phyloP scores from a whole-genome alignment of 495 filamentous ascomycete genomes.

The Hypoxylon trugodes region DNA sequence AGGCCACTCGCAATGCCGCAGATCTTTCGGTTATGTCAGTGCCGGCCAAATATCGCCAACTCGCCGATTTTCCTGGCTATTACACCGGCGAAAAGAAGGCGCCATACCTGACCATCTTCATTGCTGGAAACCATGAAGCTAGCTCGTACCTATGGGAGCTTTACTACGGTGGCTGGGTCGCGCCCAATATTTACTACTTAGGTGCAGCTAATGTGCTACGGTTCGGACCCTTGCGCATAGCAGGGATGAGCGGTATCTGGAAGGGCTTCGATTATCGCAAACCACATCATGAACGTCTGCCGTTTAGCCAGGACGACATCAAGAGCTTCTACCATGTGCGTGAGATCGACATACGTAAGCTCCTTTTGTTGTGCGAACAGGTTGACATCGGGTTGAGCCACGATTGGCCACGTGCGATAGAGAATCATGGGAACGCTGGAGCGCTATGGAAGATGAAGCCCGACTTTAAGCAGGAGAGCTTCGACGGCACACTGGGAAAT shows the following conservation, averaged over 20 bases:
- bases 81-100: constrained; percentile 81
- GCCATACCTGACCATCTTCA: constrained; percentile 89
- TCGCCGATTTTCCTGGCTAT: constrained; percentile 93
- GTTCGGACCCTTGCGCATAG: constrained; percentile 83
- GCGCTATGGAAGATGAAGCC: constrained; percentile 74
- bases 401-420: constrained; percentile 89
- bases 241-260: constrained; percentile 93
- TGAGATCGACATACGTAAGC: constrained; percentile 88
- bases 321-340: constrained; percentile 86
- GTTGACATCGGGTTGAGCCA: constrained; percentile 92
- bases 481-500: constrained; percentile 76
- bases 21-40: constrained; percentile 89
- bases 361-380: constrained; percentile 82
- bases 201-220: constrained; percentile 89
- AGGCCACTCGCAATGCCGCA: constrained; percentile 83
- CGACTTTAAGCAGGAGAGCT: constrained; percentile 76
- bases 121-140: constrained; percentile 95
- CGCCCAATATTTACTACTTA: constrained; percentile 95
- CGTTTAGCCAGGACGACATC: constrained; percentile 76
- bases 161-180: constrained; percentile 96
- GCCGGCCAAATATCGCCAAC: constrained; percentile 79
- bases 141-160: constrained; percentile 86
- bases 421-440: constrained; percentile 71
- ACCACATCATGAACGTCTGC: constrained; percentile 84
- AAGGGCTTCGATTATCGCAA: constrained; percentile 84